These are phyloP conservation scores for Ampelomyces quisqualis DNA, from an alignment of 2,329 filamentous ascomycete species.

Conservation along the genomic window DNA sequence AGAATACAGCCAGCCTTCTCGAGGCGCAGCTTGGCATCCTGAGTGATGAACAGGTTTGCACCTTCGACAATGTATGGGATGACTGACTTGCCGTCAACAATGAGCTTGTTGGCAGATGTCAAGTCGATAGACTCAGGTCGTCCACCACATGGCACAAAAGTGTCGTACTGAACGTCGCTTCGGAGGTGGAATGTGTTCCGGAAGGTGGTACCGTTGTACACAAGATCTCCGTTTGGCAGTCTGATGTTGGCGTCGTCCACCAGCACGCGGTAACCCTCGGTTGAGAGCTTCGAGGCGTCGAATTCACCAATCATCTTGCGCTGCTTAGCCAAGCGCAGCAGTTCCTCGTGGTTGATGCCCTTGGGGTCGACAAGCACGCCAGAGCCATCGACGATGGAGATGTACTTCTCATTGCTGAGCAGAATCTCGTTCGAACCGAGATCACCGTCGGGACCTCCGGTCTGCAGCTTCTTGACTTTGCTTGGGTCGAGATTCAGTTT, in stretches of 20 bases:
- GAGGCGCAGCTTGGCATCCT: conserved; percentile 92
- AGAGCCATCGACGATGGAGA: conserved; percentile 90
- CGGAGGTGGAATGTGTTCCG: conserved; percentile 96
- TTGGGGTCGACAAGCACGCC: conserved; percentile 93
- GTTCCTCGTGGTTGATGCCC: conserved; percentile 80
- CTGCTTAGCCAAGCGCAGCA: conserved; percentile 78
- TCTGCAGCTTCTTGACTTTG: conserved; percentile 90
- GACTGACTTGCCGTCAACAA: conserved; percentile 80
- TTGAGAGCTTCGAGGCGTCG: conserved; percentile 79
- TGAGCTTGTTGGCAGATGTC: conserved; percentile 80
- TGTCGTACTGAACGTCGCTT: conserved; percentile 70
- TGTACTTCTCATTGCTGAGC: conserved; percentile 93
- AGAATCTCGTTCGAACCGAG: conserved; percentile 97
- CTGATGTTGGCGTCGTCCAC: conserved; percentile 87
- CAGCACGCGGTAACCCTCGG: conserved; percentile 85
- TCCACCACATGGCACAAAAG: conserved; percentile 94
- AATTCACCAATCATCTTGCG: conserved; percentile 90
- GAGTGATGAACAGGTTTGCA: conserved; percentile 97
- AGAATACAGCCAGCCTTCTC: conserved; percentile 93
- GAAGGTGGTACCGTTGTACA: conserved; percentile 92
- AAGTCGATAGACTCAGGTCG: conserved; percentile 96
- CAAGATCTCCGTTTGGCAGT: conserved; percentile 81
- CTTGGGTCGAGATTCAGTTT: conserved; percentile 88
- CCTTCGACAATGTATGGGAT: conserved; percentile 97
- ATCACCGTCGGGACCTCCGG: conserved; percentile 93